phyloP scores from a whole-genome alignment of 2,329 filamentous ascomycete genomes.

The Paecilomyces formosus region DNA sequence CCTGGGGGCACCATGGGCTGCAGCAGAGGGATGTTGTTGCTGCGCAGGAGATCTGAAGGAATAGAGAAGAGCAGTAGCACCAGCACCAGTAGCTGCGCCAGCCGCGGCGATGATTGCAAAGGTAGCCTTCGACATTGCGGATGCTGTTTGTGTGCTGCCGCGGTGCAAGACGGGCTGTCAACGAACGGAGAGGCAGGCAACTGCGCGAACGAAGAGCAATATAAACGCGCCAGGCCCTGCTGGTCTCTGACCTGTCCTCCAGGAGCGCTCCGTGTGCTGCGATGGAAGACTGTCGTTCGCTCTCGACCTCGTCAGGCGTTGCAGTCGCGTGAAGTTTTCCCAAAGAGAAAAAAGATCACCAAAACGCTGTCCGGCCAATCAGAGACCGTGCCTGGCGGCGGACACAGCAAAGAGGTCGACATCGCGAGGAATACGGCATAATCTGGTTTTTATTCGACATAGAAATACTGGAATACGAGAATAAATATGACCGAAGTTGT shows the following conservation, averaged over 20 bases:
- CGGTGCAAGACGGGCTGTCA: background rate
- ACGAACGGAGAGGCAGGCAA: background rate
- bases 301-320: background rate
- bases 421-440: background rate
- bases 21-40: constrained; percentile 6
- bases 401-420: background rate
- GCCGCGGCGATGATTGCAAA: constrained; percentile 68
- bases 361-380: constrained; percentile 15
- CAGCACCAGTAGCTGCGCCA: constrained; percentile 69
- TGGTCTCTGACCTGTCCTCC: background rate
- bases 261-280: background rate
- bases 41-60: constrained; percentile 51
- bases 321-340: background rate
- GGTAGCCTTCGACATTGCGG: constrained; percentile 63
- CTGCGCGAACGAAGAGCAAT: background rate
- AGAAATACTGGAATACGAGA: no score
- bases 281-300: constrained; percentile 3
- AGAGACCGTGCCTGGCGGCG: constrained; percentile 1
- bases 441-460: no score
- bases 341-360: constrained; percentile 5
- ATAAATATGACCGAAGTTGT: background rate
- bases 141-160: background rate
- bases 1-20: constrained; percentile 14
- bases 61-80: constrained; percentile 61
- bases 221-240: background rate